phyloP scores from a whole-genome alignment of 306 rosid genomes.

The Lagenaria siceraria region DNA sequence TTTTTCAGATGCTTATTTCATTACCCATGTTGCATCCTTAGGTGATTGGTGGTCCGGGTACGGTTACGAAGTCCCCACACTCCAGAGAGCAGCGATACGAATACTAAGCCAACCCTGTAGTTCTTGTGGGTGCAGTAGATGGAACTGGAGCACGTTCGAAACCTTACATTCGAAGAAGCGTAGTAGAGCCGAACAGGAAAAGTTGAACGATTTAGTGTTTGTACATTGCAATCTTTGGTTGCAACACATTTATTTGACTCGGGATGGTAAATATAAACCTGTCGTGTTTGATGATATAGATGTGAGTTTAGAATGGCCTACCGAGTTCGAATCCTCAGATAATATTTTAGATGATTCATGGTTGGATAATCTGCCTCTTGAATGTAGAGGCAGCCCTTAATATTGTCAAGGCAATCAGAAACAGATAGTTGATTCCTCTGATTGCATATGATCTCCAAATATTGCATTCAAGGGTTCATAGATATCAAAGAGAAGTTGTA shows the following conservation, averaged over 20 bases:
- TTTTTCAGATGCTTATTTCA: not conserved
- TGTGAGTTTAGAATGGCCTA: constrained; percentile 51
- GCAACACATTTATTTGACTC: constrained; percentile 22
- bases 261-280: constrained; percentile 31
- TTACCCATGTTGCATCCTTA: constrained; percentile 9
- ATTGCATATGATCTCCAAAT: not conserved
- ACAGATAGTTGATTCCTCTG: not conserved
- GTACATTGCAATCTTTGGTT: constrained; percentile 66
- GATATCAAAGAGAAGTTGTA: not conserved
- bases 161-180: constrained; percentile 34
- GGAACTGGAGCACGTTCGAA: constrained; percentile 53
- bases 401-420: not conserved
- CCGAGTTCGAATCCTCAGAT: constrained; percentile 37
- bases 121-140: constrained; percentile 44
- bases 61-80: constrained; percentile 55
- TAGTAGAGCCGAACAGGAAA: constrained; percentile 30
- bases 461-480: not conserved
- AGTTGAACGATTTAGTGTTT: constrained; percentile 42
- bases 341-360: constrained; percentile 55
- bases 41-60: constrained; percentile 79
- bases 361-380: constrained; percentile 40
- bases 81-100: constrained; percentile 51
- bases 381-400: constrained; percentile 27
- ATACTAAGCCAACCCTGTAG: constrained; percentile 68
- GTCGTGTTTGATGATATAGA: constrained; percentile 46